Base-by-base conservation (phyloP, 106 monocot genomes). In the Dendrobium officinale region DNA sequence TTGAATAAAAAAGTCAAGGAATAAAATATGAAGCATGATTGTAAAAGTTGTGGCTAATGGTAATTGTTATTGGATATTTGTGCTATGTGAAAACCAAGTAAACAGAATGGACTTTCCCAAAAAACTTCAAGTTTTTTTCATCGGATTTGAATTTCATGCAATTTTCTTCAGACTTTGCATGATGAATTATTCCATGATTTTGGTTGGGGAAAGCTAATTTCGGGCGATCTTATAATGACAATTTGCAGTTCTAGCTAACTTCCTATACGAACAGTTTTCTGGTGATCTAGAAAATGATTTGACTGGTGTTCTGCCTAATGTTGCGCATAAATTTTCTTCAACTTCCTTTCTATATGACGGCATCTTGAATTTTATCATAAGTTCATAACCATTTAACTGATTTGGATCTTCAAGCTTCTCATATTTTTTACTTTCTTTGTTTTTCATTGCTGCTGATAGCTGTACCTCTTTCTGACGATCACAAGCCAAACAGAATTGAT, bases 401-500 rank as follows among this genome's bases (percentile, higher is more conserved):
- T 45, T 45, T 45, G 45, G 45, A 9, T 27, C 10, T 67, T 24
- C 67, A 26, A 9, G n/a, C 67, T 27, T 67, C 67, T 44, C 9
- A 27, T 45, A 43, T 26, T 66, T 27, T 7, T 73, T 22, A 37
- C 7, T 44, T 72, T 2, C 19, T 74, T 9, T 78, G 24, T 51
- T 79, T 44, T 40, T 77, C 58, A 43, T 73, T 85, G 4, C 48
- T 56, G 11, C 42, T 45, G 19, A 54, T 44, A 96, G 96, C 91
- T 37, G 83, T 96, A 27, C 67, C 93, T 77, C 83, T 93, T 10
- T 93, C 93, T 48, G 85, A 93, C 67, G 96, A 96, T 66, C 96
- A 96, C 81, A 96, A 96, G 80, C 96, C 81, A 96, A 96, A 78
- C 96, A 91, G 87, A 86, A 90, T 79, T 84, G 96, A 96, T 83